phyloP scores from a whole-genome alignment of 148 eudicot genomes.

The Drosera capensis region DNA sequence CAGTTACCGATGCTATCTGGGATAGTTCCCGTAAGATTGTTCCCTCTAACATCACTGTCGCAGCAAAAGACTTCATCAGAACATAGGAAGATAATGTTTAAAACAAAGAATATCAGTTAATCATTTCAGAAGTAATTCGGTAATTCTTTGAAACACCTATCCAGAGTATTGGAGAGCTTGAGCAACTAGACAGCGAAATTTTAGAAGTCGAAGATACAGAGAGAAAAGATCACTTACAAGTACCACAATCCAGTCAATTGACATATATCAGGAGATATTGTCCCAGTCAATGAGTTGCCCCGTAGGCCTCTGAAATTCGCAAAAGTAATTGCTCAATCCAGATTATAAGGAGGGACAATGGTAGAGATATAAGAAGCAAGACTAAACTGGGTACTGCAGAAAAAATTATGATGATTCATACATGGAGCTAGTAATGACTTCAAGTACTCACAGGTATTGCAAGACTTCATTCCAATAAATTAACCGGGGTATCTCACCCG shows the following conservation, averaged over 20 bases:
- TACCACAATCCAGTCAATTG: conserved; percentile 74
- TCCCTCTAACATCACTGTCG: conserved; percentile 51
- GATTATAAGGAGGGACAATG: too few relatives aligned
- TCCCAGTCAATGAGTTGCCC: conserved; percentile 41
- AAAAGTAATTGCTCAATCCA: background rate
- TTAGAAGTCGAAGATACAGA: background rate
- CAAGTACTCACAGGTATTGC: conserved; percentile 48
- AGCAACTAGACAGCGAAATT: too few relatives aligned
- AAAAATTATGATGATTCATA: background rate
- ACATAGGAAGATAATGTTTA: too few relatives aligned
- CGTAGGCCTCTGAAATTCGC: conserved; percentile 35
- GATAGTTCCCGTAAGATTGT: conserved; percentile 46
- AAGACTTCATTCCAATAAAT: conserved; percentile 72
- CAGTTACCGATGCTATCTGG: conserved; percentile 65
- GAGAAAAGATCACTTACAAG: conserved; percentile 27
- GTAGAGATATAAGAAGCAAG: background rate
- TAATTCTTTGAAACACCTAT: too few relatives aligned
- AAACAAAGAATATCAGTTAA: too few relatives aligned
- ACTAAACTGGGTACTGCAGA: background rate
- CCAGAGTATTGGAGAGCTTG: background rate
- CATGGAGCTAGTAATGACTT: background rate
- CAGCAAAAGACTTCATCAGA: too few relatives aligned
- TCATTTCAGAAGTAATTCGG: too few relatives aligned
- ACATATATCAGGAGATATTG: conserved; percentile 67
- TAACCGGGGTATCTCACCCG: conserved; percentile 56